Base-by-base conservation (phyloP, 208 protist species). In the Zelonia costaricensis region DNA sequence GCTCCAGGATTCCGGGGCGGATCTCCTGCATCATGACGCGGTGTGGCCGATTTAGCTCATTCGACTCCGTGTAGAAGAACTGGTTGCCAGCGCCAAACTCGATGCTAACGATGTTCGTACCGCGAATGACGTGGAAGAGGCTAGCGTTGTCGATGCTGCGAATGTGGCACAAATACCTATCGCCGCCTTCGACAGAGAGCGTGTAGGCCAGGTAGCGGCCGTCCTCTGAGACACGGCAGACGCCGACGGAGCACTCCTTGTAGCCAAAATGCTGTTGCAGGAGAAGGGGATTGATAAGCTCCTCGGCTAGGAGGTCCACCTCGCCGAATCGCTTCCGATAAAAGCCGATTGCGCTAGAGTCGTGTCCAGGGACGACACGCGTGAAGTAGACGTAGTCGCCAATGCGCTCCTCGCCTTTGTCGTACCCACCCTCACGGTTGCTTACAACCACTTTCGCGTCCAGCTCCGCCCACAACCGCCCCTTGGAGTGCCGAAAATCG, bases 301-400 rank as follows among this genome's bases (percentile, higher is more conserved):
- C 87, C 62, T 96, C 88, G 20, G 76, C 91, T 4, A 96, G 70
- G 23, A 94, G 51, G 60, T 96, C 88, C 6, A 88, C 85, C 54
- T 96, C 81, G 40, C 87, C 87, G 49, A 90, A 80, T 5, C 79
- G 80, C 57, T 96, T 96, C 2, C 91, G 85, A 63, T 96, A 96
- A 68, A 96, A 96, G 0, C 87, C 91, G 76, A 93, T 84, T 0
- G 78, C 82, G 30, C 84, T 82, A 20, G 79, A 39, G 63, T 94
- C 86, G 42, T 80, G 62, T 16, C 84, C 84, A 20, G 86, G 80
- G 8, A 96, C 74, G 5, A 82, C 72, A 30, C 88, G 88, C 1
- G 91, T 94, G 58, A 94, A 96, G 72, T 96, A 96, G 38, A 96
- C 76, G 57, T 88, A 94, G 38, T 96, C 87, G 25, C 86, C 91